Base-by-base conservation (phyloP, 1,139 yeast species). In the Candida sp. region DNA sequence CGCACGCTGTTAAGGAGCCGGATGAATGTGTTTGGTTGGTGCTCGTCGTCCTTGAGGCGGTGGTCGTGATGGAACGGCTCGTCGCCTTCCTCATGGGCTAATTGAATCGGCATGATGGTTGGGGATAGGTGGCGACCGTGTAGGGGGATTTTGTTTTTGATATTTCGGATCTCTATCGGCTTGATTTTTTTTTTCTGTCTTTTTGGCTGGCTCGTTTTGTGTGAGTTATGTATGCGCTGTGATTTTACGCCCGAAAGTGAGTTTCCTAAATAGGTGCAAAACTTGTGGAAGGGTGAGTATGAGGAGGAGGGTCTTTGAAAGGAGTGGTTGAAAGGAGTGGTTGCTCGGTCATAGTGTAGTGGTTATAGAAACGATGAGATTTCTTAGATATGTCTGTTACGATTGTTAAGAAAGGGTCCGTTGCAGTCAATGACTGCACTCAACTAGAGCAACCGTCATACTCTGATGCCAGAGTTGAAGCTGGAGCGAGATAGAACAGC, bases 1-100 rank as follows among this genome's bases (percentile, higher is more conserved):
- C 82, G 60, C 5, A 71, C 53, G 23, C 73, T 63, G 53, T 77
- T 77, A 50, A 75, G 54, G 6, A 71, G 49, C 37, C 70, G 61
- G 4, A 69, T 66, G 32, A 68, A 56, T 6, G 59, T 47, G 12
- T 40, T 40, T 8, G 57, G 49, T 45, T 45, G 40, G 5, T 22
- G 7, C 23, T 22, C 40, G 4, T 37, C 40, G 3, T 37, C 25
- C 25, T 17, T 8, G 7, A 23, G 31, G 3, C n/a, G 28, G 12
- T 37, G 11, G 25, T 38, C 31, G 5, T 32, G 42, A n/a, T 33
- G 46, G 39, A 46, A 26, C 32, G 28, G 8, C 8, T 40, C 42
- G 40, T 50, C 48, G 37, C 50, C 30, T 27, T 43, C 49, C 40
- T 58, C 63, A 27, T 60, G 66, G 6, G 55, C 61, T 47, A 68